Evolutionary conservation across 345 rosid genomes (phyloP).

Genomic region (Salix dunnii): DNA sequence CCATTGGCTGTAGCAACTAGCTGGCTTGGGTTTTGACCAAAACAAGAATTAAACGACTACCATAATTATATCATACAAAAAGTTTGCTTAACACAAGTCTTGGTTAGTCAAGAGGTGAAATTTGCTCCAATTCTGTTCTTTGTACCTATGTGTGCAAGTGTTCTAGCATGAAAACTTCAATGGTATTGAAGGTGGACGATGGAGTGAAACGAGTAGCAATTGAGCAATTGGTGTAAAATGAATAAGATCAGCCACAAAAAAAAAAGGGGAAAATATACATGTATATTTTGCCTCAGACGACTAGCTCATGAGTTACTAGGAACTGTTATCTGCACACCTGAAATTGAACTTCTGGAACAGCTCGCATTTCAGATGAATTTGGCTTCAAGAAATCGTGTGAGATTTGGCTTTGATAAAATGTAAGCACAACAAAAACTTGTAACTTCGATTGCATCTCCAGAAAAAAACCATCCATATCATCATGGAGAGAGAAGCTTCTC

Average conservation of each 20-base stretch:
- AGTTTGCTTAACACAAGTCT: too few relatives aligned
- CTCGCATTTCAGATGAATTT: slow-evolving; percentile 4
- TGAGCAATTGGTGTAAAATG: not conserved
- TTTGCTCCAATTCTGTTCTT: not conserved
- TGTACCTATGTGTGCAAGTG: not conserved
- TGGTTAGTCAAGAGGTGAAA: too few relatives aligned
- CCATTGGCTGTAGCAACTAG: too few relatives aligned
- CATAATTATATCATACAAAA: too few relatives aligned
- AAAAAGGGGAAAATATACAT: slow-evolving; percentile 18
- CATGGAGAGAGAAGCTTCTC: not conserved
- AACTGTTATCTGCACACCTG: slow-evolving; percentile 20
- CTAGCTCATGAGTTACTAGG: slow-evolving; percentile 1
- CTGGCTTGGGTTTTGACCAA: too few relatives aligned
- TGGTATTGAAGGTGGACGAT: not conserved
- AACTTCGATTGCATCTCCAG: not conserved
- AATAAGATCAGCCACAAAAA: slow-evolving; percentile 2
- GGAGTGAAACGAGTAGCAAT: not conserved
- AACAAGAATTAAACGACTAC: too few relatives aligned
- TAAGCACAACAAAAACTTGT: slow-evolving; percentile 6
- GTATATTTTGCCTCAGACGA: slow-evolving; percentile 11
- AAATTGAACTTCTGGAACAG: slow-evolving; percentile 15
- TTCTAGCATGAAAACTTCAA: too few relatives aligned
- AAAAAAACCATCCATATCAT: not conserved
- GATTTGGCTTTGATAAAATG: not conserved
- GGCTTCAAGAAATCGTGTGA: not conserved